A percentile compares a stretch with the other conserved stretches of the same genome.
Conservation (phyloP, 441 rosid genomes). For the Kokia cookei region DNA sequence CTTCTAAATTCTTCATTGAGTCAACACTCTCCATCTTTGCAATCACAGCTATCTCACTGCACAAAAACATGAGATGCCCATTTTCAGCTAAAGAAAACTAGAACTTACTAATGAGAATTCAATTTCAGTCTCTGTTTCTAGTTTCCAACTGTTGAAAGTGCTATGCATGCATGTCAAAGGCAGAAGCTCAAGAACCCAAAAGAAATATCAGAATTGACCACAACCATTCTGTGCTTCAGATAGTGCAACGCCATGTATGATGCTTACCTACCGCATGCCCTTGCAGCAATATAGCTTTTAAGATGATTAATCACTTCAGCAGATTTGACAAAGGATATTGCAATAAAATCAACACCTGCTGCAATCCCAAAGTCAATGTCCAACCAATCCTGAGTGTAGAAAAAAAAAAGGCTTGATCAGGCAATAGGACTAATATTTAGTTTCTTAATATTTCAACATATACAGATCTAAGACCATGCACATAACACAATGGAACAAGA, state of each 20-base stretch:
- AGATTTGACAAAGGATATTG: constrained; percentile 95
- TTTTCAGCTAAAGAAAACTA: neutral
- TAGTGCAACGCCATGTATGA: neutral
- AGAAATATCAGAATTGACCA: neutral
- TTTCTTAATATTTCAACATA: neutral
- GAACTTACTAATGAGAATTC: neutral
- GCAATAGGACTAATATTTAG: neutral
- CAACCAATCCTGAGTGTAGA: constrained; percentile 75
- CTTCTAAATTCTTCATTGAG: constrained; percentile 85
- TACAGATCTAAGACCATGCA: neutral
- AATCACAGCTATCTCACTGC: constrained; percentile 82
- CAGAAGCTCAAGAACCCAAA: neutral
- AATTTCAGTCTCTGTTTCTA: neutral
- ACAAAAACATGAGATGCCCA: constrained; percentile 2
- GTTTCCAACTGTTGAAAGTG: neutral
- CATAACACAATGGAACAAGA: neutral
- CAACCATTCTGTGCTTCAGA: neutral
- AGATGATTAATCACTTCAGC: constrained; percentile 97
- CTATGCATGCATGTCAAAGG: neutral
- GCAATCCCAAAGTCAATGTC: constrained; percentile 97
- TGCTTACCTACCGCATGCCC: constrained; percentile 61
- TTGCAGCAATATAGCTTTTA: constrained; percentile 93
- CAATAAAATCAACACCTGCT: constrained; percentile 93
- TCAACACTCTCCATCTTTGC: constrained; percentile 98
- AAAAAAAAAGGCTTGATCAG: constrained; percentile 13